Conservation (phyloP, 2,329 filamentous ascomycete species). For the Fusarium pininemorale region DNA sequence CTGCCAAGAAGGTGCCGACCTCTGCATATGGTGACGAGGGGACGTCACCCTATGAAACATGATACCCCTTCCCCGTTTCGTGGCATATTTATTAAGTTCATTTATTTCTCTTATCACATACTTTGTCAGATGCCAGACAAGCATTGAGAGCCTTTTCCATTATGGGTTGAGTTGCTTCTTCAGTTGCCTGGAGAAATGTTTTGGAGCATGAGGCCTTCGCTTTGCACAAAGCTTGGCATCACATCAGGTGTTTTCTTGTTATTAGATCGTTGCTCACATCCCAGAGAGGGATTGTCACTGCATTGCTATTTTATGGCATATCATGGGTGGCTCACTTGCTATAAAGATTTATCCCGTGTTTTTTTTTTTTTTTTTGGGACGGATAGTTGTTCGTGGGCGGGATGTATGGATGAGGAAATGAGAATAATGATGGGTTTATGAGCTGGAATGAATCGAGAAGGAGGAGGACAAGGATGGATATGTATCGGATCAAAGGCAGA, state of each 20-base stretch:
- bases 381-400: slow-evolving; percentile 8
- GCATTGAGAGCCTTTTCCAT: slow-evolving; percentile 23
- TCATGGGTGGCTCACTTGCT: slow-evolving; percentile 34
- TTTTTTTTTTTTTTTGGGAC: slow-evolving; percentile 13
- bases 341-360: slow-evolving; percentile 7
- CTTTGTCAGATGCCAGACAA: slow-evolving; percentile 27
- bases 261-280: slow-evolving; percentile 37
- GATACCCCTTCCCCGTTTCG: slow-evolving; percentile 36
- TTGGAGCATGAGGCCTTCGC: slow-evolving; percentile 21
- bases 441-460: slow-evolving; percentile 16
- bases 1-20: slow-evolving; percentile 64
- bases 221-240: slow-evolving; percentile 9
- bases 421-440: slow-evolving; percentile 30
- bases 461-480: slow-evolving; percentile 14
- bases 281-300: slow-evolving; percentile 19
- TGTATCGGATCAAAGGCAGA: slow-evolving; percentile 1
- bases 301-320: slow-evolving; percentile 23
- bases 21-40: slow-evolving; percentile 49
- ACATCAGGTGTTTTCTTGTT: slow-evolving; percentile 32
- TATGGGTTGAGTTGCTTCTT: slow-evolving; percentile 26
- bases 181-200: slow-evolving; percentile 29
- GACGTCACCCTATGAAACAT: slow-evolving; percentile 39
- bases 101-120: slow-evolving; percentile 28
- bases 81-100: slow-evolving; percentile 23
- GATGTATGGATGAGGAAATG: slow-evolving; percentile 28